Percentiles rank a stretch among this genome's conserved stretches.
Evolutionary conservation across 495 filamentous ascomycete species (phyloP).

Genomic region (Penicillium nucicola): DNA sequence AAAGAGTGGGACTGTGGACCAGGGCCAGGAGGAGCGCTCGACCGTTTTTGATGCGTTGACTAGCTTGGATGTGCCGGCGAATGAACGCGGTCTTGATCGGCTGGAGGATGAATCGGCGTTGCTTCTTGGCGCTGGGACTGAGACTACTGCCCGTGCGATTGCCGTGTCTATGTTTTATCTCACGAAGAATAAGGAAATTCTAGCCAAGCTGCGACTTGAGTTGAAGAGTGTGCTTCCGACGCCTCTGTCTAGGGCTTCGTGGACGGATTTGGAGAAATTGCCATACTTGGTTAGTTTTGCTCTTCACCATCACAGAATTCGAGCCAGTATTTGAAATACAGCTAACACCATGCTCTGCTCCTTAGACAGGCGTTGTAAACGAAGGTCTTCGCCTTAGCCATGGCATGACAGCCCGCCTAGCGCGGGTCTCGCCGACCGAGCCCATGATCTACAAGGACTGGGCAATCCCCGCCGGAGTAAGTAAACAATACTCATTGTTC

Average conservation of each 20-base stretch:
- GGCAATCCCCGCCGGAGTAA: slow-evolving; percentile 30
- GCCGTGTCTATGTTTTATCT: slow-evolving; percentile 21
- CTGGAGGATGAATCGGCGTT: slow-evolving; percentile 38
- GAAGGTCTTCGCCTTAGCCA: slow-evolving; percentile 48
- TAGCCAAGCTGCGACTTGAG: slow-evolving; percentile 26
- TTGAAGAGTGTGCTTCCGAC: slow-evolving; percentile 29
- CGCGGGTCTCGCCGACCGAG: slow-evolving; percentile 38
- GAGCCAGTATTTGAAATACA: background rate
- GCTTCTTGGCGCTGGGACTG: slow-evolving; percentile 41
- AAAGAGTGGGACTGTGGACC: too few relatives aligned
- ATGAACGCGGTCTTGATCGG: slow-evolving; percentile 23
- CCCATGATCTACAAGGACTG: slow-evolving; percentile 38
- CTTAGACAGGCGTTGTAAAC: slow-evolving; percentile 38
- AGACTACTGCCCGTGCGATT: slow-evolving; percentile 33
- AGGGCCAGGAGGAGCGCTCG: background rate
- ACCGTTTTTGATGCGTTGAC: slow-evolving; percentile 23
- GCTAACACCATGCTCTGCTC: background rate
- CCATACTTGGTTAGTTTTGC: slow-evolving; percentile 42
- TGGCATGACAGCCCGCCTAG: slow-evolving; percentile 36
- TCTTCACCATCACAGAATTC: too few relatives aligned
- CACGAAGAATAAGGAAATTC: slow-evolving; percentile 1
- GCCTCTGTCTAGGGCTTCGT: slow-evolving; percentile 22
- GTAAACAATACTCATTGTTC: slow-evolving; percentile 9
- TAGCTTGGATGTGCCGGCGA: slow-evolving; percentile 16
- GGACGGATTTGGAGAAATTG: slow-evolving; percentile 45